Base-by-base conservation (phyloP, 805 yeast species). In the Sporopachydermia lactativora region DNA sequence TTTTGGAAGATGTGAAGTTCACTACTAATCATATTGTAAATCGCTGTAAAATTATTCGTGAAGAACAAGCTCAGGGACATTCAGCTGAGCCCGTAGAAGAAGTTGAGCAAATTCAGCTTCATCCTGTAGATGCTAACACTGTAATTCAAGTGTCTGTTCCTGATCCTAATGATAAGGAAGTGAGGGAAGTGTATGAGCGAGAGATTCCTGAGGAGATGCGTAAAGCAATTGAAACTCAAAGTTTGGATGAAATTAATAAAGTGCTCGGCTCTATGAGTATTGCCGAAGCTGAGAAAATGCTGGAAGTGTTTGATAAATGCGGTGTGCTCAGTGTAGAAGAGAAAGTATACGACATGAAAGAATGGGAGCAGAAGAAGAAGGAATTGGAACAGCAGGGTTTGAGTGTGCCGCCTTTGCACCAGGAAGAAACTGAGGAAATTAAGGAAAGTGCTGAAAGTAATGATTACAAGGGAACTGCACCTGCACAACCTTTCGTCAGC, bases 41-140 rank as follows among this genome's bases (percentile, higher is more conserved):
- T 17, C 73, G 99, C 55, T 85, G 95, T 54, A 69, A 75, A 52
- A 59, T 84, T 2, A 67, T 92, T 42, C 58, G 66, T 37, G 58
- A 65, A 39, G 83, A 81, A 50, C 65, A 65, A 34, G 60, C 52
- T 5, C 68, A 55, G 28, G 49, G 48, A 34, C 58, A 49, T 17
- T 48, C 45, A 15, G 54, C 42, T 14, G 60, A 48, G 36, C 64
- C 58, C 18, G 72, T 58, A 34, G 88, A 75, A 37, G 68, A 59
- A n/a, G 89, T 77, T 39, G 89, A 78, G 43, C 76, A 80, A 45
- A 86, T 89, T 48, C 98, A 89, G 61, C 66, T 89, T 54, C 82
- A 82, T 53, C 75, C 95, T 0, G 70, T 88, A 43, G 97, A 89
- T 58, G 95, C 92, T 35, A 70, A 77, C 43, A 73, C 86, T 2